A percentile compares a stretch with the other conserved stretches of the same genome.
phyloP scores from a whole-genome alignment of 768 basidiomycete species.

The Hygrocybe coccinea region DNA sequence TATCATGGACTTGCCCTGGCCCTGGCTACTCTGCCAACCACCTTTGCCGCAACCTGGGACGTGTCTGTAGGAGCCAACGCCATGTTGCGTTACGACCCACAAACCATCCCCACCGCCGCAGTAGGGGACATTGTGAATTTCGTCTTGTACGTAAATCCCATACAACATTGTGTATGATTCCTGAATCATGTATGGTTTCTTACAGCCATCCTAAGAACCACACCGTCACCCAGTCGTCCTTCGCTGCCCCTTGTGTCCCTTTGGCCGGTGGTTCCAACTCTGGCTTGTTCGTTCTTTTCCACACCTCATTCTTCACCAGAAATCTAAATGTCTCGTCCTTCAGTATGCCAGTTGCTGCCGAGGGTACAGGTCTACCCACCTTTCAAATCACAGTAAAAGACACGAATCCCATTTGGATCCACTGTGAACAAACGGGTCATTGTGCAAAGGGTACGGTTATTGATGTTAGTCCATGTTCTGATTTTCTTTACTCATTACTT shows the following conservation, averaged over 20 bases:
- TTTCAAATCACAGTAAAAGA: constrained; percentile 20
- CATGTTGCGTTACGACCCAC: constrained; percentile 14
- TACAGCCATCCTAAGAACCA: constrained; percentile 25
- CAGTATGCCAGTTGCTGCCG: constrained; percentile 16
- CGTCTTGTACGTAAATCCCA: constrained; percentile 14
- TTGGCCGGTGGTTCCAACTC: constrained; percentile 22
- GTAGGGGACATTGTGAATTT: constrained; percentile 18
- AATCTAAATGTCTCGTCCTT: background rate
- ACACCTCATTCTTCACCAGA: background rate
- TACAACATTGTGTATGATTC: background rate
- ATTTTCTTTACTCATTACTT: constrained; percentile 18
- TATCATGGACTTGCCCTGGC: background rate
- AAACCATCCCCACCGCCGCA: constrained; percentile 14
- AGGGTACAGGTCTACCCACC: constrained; percentile 7
- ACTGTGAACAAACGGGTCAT: constrained; percentile 19
- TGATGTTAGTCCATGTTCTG: constrained; percentile 11
- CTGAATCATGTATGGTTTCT: background rate
- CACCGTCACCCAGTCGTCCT: constrained; percentile 33
- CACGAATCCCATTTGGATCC: constrained; percentile 28
- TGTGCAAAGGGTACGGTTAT: constrained; percentile 19
- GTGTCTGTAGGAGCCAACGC: constrained; percentile 19
- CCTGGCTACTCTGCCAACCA: constrained; percentile 3
- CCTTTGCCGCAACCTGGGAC: constrained; percentile 7
- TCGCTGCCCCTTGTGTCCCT: constrained; percentile 28
- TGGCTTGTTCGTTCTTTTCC: constrained; percentile 21